A percentile compares a stretch with the other conserved stretches of the same genome.
These are phyloP conservation scores for Tremella mesenterica DNA, from an alignment of 768 basidiomycete species.

Conservation along the genomic window DNA sequence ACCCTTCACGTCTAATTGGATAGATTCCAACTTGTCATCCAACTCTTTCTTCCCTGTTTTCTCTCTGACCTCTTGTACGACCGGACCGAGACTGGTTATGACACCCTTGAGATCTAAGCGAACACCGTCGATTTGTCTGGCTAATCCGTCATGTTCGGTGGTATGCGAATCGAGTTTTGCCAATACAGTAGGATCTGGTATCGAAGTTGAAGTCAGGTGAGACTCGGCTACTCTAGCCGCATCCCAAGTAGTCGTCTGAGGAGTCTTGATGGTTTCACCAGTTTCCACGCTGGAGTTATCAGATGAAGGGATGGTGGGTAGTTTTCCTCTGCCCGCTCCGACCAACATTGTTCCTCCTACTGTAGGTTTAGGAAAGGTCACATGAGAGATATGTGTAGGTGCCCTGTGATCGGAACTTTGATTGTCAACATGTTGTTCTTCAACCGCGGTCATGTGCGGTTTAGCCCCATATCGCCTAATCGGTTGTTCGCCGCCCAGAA, in stretches of 20 bases:
- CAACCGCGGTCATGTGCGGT: neutral
- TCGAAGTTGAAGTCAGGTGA: constrained; percentile 1
- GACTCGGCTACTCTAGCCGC: too few relatives aligned
- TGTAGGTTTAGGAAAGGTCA: constrained; percentile 36
- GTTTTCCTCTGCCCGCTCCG: neutral
- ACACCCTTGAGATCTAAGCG: constrained; percentile 17
- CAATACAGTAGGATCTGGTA: constrained; percentile 17
- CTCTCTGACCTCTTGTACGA: neutral
- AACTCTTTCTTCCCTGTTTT: neutral
- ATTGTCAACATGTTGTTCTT: constrained; percentile 3
- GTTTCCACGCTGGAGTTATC: constrained; percentile 10
- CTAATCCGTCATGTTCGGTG: constrained; percentile 15
- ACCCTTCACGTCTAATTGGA: constrained; percentile 30
- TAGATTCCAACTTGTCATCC: constrained; percentile 23
- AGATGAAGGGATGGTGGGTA: neutral
- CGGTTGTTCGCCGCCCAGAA: neutral
- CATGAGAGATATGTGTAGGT: constrained; percentile 31
- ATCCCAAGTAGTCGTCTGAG: neutral
- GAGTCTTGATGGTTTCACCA: constrained; percentile 6
- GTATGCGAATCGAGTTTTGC: constrained; percentile 28
- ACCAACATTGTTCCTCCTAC: constrained; percentile 12
- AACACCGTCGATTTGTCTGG: constrained; percentile 23
- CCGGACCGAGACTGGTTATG: constrained; percentile 12
- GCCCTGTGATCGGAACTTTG: constrained; percentile 1
- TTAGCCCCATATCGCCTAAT: constrained; percentile 3